Evolutionary conservation across 176 grass and related monocot genomes (phyloP).

Genomic region (Lolium rigidum): DNA sequence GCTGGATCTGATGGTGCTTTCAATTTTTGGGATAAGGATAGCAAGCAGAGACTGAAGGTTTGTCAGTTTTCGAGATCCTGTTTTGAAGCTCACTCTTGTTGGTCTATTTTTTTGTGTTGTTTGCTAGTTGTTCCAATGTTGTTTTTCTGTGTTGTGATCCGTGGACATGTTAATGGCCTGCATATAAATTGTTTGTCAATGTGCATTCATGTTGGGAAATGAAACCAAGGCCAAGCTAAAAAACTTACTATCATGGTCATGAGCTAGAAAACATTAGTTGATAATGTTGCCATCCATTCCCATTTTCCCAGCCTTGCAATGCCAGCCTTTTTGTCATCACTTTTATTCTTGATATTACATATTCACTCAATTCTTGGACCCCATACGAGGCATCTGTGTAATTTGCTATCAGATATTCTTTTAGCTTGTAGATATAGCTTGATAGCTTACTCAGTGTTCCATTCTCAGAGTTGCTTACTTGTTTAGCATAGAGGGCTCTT

Average conservation of each 20-base stretch:
- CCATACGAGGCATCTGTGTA: not conserved
- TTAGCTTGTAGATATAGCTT: not conserved
- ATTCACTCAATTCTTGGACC: constrained; percentile 9
- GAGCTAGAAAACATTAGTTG: constrained; percentile 2
- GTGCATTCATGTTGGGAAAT: not conserved
- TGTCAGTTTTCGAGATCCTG: not conserved
- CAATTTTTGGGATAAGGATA: constrained; percentile 94
- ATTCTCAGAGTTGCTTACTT: constrained; percentile 10
- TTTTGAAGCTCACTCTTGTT: constrained; percentile 13
- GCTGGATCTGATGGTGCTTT: constrained; percentile 89
- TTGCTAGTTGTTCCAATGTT: constrained; percentile 19
- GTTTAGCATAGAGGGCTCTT: constrained; percentile 18
- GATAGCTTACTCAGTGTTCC: not conserved
- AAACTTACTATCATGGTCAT: not conserved
- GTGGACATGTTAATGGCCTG: constrained; percentile 8
- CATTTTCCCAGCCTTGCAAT: not conserved
- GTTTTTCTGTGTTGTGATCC: not conserved
- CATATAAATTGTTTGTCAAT: constrained; percentile 26
- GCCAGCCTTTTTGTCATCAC: not conserved
- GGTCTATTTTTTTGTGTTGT: constrained; percentile 19
- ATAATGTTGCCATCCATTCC: not conserved
- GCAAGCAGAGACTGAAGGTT: constrained; percentile 92
- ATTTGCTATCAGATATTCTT: constrained; percentile 5
- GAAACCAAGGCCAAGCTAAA: not conserved
- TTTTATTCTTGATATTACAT: not conserved